Percentiles rank a stretch among this genome's conserved stretches.
Conservation (phyloP, 108 stramenopile species). For the Phaeodactylum tricornutum region DNA sequence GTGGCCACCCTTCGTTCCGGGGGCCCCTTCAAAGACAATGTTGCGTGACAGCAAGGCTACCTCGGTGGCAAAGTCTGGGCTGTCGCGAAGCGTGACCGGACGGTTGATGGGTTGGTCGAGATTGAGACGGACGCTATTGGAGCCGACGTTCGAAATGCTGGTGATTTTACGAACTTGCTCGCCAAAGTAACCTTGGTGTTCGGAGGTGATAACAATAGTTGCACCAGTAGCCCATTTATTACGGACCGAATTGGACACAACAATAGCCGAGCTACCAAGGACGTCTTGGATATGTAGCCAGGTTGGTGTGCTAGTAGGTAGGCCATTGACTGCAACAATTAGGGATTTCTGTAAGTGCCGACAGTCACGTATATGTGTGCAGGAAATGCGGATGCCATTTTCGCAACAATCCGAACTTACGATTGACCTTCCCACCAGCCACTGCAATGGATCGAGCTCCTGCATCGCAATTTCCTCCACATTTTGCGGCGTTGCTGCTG, state of each 20-base stretch:
- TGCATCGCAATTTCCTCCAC: constrained; percentile 25
- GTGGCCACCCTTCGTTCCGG: constrained; percentile 15
- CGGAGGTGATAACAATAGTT: constrained; percentile 48
- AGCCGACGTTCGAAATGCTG: constrained; percentile 9
- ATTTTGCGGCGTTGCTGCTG: constrained; percentile 10
- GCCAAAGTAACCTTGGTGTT: constrained; percentile 25
- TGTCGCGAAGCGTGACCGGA: not conserved
- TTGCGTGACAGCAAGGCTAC: constrained; percentile 52
- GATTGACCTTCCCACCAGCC: constrained; percentile 43
- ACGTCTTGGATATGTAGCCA: too few relatives aligned
- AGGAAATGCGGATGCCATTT: too few relatives aligned
- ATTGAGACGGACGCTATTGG: constrained; percentile 25
- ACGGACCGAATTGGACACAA: too few relatives aligned
- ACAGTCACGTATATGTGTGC: too few relatives aligned
- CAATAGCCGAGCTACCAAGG: too few relatives aligned
- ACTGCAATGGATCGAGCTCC: constrained; percentile 53
- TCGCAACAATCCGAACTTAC: too few relatives aligned
- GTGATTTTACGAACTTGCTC: constrained; percentile 22
- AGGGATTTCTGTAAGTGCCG: too few relatives aligned
- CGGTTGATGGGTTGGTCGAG: not conserved
- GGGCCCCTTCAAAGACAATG: constrained; percentile 39
- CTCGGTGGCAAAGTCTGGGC: constrained; percentile 12
- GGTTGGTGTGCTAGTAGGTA: too few relatives aligned
- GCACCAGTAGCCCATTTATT: constrained; percentile 29
- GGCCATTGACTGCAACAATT: too few relatives aligned